Percentiles rank a stretch among this genome's conserved stretches.
Conservation (phyloP, 176 grass and related monocot genomes). For the Avena sativa region DNA sequence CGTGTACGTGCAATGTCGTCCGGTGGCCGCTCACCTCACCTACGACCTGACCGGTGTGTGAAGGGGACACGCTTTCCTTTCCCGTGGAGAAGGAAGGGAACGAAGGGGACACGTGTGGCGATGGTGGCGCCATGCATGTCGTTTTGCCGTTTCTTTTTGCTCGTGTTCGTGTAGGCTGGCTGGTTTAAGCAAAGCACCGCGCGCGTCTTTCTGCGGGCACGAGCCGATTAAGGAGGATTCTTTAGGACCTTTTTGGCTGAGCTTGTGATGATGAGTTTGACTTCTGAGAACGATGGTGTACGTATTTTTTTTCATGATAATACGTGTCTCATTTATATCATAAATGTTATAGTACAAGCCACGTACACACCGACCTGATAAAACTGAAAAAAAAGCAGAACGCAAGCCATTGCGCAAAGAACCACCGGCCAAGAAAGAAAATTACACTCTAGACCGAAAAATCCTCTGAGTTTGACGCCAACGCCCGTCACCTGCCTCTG, state of each 20-base stretch:
- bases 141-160: background rate
- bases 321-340: too few relatives aligned
- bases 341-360: too few relatives aligned
- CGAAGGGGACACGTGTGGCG: background rate
- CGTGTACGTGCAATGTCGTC: background rate
- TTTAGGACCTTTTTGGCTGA: background rate
- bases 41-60: conserved; percentile 28
- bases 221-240: background rate
- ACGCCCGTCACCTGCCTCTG: too few relatives aligned
- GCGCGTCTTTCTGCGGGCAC: background rate
- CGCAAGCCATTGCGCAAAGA: too few relatives aligned
- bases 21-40: conserved; percentile 35
- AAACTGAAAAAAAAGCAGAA: too few relatives aligned
- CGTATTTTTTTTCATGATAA: too few relatives aligned
- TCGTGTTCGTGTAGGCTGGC: background rate
- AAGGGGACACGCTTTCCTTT: conserved; percentile 35
- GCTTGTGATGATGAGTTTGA: background rate
- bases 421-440: too few relatives aligned
- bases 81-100: background rate
- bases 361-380: too few relatives aligned
- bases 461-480: too few relatives aligned
- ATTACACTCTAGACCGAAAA: too few relatives aligned
- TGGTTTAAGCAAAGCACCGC: background rate
- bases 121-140: background rate
- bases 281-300: background rate